phyloP scores from a whole-genome alignment of 1,284 basidiomycete genomes.

The Cutaneotrichosporon mucoides region DNA sequence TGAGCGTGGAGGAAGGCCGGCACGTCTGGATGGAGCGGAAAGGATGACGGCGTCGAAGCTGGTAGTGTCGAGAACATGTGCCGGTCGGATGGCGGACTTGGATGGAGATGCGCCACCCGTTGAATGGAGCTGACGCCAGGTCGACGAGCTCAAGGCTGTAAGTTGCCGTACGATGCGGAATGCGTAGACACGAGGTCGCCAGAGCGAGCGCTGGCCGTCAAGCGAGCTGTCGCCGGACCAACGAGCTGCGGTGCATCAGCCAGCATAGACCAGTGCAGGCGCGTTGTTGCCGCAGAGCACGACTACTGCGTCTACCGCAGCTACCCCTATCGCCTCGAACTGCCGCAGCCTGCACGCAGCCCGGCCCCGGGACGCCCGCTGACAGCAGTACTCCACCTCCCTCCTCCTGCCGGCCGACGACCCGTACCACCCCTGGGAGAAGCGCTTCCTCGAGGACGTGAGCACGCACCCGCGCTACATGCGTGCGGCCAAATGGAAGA shows the following conservation, averaged over 20 bases:
- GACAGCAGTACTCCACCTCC: conserved; percentile 60
- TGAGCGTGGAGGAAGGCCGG: no score
- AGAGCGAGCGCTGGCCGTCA: background rate
- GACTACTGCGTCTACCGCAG: background rate
- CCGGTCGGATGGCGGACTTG: no score
- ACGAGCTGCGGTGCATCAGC: no score
- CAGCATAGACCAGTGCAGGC: no score
- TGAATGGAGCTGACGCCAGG: conserved; percentile 39
- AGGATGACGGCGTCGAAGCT: no score
- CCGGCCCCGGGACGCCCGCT: conserved; percentile 1
- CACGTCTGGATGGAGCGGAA: no score
- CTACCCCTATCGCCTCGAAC: background rate
- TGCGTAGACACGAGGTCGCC: background rate
- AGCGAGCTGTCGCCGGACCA: no score
- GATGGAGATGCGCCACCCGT: no score
- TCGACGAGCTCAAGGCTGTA: conserved; percentile 62
- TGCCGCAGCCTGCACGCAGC: background rate
- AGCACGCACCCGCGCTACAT: conserved; percentile 75
- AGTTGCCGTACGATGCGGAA: conserved; percentile 9
- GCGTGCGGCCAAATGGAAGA: conserved; percentile 76
- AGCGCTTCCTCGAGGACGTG: conserved; percentile 64
- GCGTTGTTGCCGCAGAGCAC: no score
- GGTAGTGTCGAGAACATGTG: no score
- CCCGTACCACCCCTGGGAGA: conserved; percentile 68
- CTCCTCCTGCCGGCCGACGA: conserved; percentile 62